phyloP scores from a whole-genome alignment of 331 rosid genomes.

The Saraca asoca region DNA sequence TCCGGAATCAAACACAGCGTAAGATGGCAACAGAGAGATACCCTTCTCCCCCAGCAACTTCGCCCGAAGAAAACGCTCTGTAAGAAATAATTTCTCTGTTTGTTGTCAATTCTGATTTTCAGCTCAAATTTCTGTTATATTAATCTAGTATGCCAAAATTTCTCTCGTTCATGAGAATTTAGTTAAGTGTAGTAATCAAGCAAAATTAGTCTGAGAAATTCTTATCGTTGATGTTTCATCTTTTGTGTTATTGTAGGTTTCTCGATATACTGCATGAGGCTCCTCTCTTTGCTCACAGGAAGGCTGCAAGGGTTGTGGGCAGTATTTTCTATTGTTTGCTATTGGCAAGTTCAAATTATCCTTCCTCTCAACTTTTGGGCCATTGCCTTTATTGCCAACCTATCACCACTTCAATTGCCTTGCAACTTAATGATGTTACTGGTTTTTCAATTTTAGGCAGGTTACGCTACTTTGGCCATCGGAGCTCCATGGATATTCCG shows the following conservation, averaged over 20 bases:
- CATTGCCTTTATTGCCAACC: constrained; percentile 2
- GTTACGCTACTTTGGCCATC: constrained; percentile 66
- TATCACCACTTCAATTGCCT: neutral
- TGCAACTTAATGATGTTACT: constrained; percentile 5
- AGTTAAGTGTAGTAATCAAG: too few species aligned
- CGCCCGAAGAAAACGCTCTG: constrained; percentile 52
- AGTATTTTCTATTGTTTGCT: constrained; percentile 75
- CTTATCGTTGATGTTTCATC: constrained; percentile 8
- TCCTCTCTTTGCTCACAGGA: constrained; percentile 87
- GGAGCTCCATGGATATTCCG: constrained; percentile 80
- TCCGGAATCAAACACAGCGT: neutral
- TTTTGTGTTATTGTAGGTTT: constrained; percentile 52
- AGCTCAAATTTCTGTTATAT: constrained; percentile 8
- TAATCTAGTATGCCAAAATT: too few species aligned
- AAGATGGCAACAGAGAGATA: constrained; percentile 46
- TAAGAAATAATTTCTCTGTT: constrained; percentile 20
- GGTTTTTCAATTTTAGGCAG: constrained; percentile 59
- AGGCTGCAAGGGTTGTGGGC: constrained; percentile 78
- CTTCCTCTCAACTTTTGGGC: neutral
- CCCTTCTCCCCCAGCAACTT: constrained; percentile 37
- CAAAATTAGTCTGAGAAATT: neutral
- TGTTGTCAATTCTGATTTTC: neutral
- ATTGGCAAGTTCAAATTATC: constrained; percentile 55
- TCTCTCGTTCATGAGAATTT: too few species aligned
- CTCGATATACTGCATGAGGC: constrained; percentile 94